Evolutionary conservation across 768 basidiomycete genomes (phyloP), one percentile per base, ranked within the genome.

Genomic region (Heimioporus sp.): DNA sequence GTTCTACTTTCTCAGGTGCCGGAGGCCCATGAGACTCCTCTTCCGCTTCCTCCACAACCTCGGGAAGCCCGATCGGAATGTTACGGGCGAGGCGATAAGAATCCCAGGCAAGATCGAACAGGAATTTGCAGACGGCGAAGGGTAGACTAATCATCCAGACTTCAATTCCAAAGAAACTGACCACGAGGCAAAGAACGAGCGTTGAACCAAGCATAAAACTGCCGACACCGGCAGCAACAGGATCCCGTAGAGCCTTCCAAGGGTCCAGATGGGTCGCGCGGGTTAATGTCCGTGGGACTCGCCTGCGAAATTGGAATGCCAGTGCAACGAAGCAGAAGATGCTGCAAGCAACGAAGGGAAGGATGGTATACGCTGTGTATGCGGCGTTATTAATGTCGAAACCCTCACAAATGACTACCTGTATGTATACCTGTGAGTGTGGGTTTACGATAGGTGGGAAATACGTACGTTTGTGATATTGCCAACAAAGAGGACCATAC

Each of bases 141-240:
- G 95, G 92, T 10, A 92, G 77, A 4, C 82, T 88, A 43, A 96
- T 87, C 70, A 79, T 82, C 88, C 90, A 93, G 3, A 91, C 88
- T 46, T 91, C 86, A 16, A 91, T 75, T 42, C 82, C 77, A 57
- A 88, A 75, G 65, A 86, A 90, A 63, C 85, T 88, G 53, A 87
- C 82, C 6, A 85, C 82, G 46, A 96, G 82, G 19, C 90, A 80
- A 9, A 88, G 77, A n/a, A 80, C 69, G 15, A 98, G 79, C 34
- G 89, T 87, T 12, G 74, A 67, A 1, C 78, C 73, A 13, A 97
- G 78, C 41, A 95, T 69, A 20, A 79, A 60, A 45, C 83, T 77
- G 20, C 92, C 92, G 45, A 94, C 81, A 38, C 80, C 70, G 2
- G 92, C 95, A 15, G 92, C 83, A 37, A 76, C 52, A 0, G 82